These are phyloP conservation scores for Grifola frondosa DNA, from an alignment of 1,284 basidiomycete genomes.

Conservation along the genomic window DNA sequence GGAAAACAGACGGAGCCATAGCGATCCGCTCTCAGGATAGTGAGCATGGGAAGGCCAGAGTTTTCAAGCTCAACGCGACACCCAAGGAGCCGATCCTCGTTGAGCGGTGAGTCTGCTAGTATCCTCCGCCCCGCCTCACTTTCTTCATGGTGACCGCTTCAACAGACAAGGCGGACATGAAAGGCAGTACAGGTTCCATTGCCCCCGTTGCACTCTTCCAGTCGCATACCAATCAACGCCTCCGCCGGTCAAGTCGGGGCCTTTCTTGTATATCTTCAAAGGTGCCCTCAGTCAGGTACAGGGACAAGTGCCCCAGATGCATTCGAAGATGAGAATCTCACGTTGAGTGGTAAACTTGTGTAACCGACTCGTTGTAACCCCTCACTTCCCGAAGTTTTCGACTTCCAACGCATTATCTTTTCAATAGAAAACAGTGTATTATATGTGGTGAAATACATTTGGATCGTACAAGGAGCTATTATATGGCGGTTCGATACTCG, in stretches of 20 bases:
- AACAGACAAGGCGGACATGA: constrained; percentile 65
- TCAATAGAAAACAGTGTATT: too few species aligned
- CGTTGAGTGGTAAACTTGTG: too few species aligned
- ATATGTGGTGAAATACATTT: too few species aligned
- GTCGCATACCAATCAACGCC: constrained; percentile 75
- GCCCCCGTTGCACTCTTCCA: constrained; percentile 70
- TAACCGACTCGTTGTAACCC: too few species aligned
- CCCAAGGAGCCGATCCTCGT: constrained; percentile 64
- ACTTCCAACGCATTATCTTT: too few species aligned
- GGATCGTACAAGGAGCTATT: too few species aligned
- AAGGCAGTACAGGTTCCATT: constrained; percentile 71
- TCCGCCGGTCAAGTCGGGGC: constrained; percentile 68
- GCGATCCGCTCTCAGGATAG: constrained; percentile 69
- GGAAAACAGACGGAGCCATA: constrained; percentile 71
- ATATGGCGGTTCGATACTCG: too few species aligned
- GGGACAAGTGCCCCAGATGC: constrained; percentile 77
- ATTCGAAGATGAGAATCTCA: constrained; percentile 56
- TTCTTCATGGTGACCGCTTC: constrained; percentile 5
- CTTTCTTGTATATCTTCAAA: constrained; percentile 70
- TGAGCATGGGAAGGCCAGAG: constrained; percentile 53
- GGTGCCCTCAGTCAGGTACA: constrained; percentile 77
- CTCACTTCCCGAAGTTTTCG: too few species aligned
- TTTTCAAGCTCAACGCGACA: constrained; percentile 78
- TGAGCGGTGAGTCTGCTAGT: constrained; percentile 53
- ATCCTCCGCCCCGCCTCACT: constrained; percentile 1